These are phyloP conservation scores for Linanthus parryae DNA, from an alignment of 148 eudicot species.

Conservation along the genomic window DNA sequence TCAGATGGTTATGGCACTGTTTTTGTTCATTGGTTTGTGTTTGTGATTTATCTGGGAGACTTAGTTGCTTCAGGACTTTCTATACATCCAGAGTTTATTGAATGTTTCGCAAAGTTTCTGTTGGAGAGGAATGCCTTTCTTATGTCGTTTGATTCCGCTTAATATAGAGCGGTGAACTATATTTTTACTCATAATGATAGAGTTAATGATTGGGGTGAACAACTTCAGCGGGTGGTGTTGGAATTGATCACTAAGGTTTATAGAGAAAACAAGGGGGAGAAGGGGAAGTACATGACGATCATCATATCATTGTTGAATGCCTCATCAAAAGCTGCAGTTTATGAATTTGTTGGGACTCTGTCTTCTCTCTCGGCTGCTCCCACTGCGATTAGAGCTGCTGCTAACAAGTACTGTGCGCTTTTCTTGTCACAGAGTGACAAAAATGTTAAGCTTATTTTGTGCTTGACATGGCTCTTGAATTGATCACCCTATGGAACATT, in stretches of 20 bases:
- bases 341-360: conserved; percentile 74
- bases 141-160: conserved; percentile 68
- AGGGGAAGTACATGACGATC: conserved; percentile 71
- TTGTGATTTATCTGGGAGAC: no score
- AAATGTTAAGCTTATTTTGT: conserved; percentile 83
- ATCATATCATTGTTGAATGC: conserved; percentile 65
- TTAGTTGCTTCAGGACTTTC: no score
- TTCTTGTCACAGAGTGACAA: conserved; percentile 83
- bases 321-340: conserved; percentile 73
- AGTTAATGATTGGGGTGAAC: conserved; percentile 72
- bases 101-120: no score
- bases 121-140: conserved; percentile 82
- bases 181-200: conserved; percentile 56
- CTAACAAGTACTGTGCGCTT: conserved; percentile 78
- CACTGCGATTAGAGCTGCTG: conserved; percentile 81
- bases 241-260: conserved; percentile 79
- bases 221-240: conserved; percentile 71
- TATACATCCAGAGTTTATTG: no score
- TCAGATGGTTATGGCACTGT: no score
- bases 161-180: conserved; percentile 62
- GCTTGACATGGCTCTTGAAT: conserved; percentile 67
- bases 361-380: conserved; percentile 78
- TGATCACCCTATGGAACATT: conserved; percentile 66
- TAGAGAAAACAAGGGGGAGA: conserved; percentile 63
- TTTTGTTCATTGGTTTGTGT: no score